A percentile compares a stretch with the other conserved stretches of the same genome.
phyloP scores from a whole-genome alignment of 2,329 filamentous ascomycete species.

The Apiospora koreana region DNA sequence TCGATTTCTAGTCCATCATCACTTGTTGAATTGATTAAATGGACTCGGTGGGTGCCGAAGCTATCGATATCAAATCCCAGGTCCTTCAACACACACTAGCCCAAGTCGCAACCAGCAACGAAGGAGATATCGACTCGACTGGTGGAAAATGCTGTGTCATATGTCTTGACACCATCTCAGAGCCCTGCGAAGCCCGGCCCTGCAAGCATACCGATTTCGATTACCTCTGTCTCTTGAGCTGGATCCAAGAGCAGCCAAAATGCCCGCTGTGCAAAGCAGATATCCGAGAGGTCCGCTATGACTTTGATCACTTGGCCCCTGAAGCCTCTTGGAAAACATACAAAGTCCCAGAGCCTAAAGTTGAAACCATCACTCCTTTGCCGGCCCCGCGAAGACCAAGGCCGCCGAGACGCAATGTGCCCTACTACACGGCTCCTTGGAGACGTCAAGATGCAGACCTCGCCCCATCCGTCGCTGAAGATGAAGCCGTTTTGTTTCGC shows the following conservation, averaged over 20 bases:
- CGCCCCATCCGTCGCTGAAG: constrained; percentile 23
- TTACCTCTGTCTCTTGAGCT: constrained; percentile 80
- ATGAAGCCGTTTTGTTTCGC: constrained; percentile 55
- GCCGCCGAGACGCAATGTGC: constrained; percentile 12
- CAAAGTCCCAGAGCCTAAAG: constrained; percentile 40
- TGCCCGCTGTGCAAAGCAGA: constrained; percentile 77
- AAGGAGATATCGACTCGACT: constrained; percentile 17
- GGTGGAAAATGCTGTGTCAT: constrained; percentile 70
- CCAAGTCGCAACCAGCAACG: constrained; percentile 36
- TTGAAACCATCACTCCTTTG: not conserved
- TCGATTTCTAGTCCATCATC: not conserved
- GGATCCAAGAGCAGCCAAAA: constrained; percentile 70
- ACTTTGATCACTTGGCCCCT: constrained; percentile 51
- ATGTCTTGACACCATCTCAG: constrained; percentile 76
- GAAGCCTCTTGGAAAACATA: constrained; percentile 58
- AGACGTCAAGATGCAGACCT: not conserved
- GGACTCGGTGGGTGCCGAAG: constrained; percentile 28
- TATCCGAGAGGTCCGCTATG: constrained; percentile 64
- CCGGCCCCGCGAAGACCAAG: not conserved
- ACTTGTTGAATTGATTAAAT: constrained; percentile 22
- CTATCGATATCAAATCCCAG: constrained; percentile 40
- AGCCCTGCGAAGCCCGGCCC: constrained; percentile 70
- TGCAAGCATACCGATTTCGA: constrained; percentile 84
- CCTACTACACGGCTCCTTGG: constrained; percentile 9
- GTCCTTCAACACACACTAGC: constrained; percentile 47